Conservation (phyloP, 2,329 filamentous ascomycete genomes). For the Hymenoscyphus albidus region DNA sequence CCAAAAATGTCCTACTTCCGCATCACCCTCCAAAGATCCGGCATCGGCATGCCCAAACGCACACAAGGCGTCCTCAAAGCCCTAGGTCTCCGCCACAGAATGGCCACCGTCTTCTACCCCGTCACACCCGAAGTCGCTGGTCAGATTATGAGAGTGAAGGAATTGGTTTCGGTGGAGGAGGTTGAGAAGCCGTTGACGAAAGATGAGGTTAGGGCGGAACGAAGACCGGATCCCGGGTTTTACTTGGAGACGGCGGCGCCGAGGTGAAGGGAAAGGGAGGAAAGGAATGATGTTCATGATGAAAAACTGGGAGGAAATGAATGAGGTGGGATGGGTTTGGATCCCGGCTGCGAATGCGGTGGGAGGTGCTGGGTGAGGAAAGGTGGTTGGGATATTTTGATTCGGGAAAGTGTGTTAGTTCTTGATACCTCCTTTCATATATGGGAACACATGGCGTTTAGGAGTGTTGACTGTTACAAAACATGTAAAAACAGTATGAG, state of each 20-base stretch:
- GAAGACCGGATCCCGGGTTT: slow-evolving; percentile 65
- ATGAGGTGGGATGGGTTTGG: background rate
- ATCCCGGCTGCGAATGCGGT: background rate
- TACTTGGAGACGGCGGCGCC: slow-evolving; percentile 53
- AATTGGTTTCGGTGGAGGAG: slow-evolving; percentile 65
- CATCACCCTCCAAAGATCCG: slow-evolving; percentile 68
- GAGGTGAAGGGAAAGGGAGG: slow-evolving; percentile 17
- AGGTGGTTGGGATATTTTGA: background rate
- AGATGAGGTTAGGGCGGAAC: slow-evolving; percentile 55
- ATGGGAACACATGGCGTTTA: background rate
- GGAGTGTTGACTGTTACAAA: background rate
- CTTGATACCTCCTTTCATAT: background rate
- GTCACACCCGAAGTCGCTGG: slow-evolving; percentile 64
- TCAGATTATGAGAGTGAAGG: slow-evolving; percentile 73
- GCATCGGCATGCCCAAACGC: slow-evolving; percentile 65
- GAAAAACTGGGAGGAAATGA: background rate
- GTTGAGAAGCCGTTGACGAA: slow-evolving; percentile 57
- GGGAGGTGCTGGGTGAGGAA: background rate
- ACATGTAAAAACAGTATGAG: background rate
- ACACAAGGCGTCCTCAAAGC: slow-evolving; percentile 64
- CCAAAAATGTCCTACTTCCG: slow-evolving; percentile 61
- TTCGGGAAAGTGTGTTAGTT: background rate
- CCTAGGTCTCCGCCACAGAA: slow-evolving; percentile 67
- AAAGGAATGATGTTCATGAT: background rate
- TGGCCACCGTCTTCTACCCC: slow-evolving; percentile 69